A percentile compares a stretch with the other conserved stretches of the same genome.
phyloP scores from a whole-genome alignment of 2,329 filamentous ascomycete genomes.

The Parascedosporium putredinis region DNA sequence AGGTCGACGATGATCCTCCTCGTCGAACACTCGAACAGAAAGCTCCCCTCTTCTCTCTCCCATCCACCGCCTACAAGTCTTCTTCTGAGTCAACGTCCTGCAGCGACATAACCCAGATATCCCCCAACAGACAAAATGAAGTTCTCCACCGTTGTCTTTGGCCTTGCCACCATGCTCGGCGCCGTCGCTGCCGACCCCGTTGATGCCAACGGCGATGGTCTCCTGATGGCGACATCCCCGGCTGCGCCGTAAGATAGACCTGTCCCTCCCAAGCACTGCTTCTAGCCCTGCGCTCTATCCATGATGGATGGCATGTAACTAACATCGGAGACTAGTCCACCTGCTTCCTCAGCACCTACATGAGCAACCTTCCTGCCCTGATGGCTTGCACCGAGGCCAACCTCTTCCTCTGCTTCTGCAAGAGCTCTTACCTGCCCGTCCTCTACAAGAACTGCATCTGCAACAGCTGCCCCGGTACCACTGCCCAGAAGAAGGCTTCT shows the following conservation, averaged over 20 bases:
- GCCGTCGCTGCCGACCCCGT: neutral
- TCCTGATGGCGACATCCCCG: neutral
- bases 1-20: neutral
- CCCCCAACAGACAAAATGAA: slow-evolving; percentile 2
- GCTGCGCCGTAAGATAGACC: neutral
- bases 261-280: no score
- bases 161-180: neutral
- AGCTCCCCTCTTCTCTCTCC: neutral
- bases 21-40: neutral
- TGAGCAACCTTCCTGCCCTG: neutral
- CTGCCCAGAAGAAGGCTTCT: neutral
- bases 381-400: slow-evolving; percentile 3
- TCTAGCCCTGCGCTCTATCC: no score
- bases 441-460: slow-evolving; percentile 1
- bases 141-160: neutral
- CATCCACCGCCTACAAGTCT: neutral
- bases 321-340: neutral
- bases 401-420: slow-evolving; percentile 4
- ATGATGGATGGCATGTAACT: no score
- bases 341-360: neutral
- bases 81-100: neutral
- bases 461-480: neutral
- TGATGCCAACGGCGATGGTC: neutral
- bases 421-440: neutral
- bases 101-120: neutral